A percentile compares a stretch with the other conserved stretches of the same genome.
These are phyloP conservation scores for Hevea brasiliensis DNA, from an alignment of 345 rosid species.

Conservation along the genomic window DNA sequence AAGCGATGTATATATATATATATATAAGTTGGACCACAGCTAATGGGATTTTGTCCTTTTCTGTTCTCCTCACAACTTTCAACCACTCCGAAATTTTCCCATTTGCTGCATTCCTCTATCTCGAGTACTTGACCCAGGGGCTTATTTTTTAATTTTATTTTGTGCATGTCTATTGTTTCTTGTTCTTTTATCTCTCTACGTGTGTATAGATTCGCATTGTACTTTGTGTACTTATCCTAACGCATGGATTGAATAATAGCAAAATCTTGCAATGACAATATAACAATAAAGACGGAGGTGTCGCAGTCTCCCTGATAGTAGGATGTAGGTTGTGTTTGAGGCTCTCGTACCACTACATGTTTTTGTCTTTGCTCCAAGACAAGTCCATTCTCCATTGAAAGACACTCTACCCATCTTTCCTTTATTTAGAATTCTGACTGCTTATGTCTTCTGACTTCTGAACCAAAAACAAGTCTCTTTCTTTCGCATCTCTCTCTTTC, in stretches of 20 bases:
- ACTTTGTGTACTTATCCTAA: slow-evolving; percentile 10
- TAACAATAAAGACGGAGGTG: slow-evolving; percentile 9
- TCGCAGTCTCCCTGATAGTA: slow-evolving; percentile 22
- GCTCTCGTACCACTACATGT: slow-evolving; percentile 6
- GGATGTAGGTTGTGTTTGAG: slow-evolving; percentile 6
- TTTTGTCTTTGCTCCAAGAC: slow-evolving; percentile 22
- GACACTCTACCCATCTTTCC: neutral
- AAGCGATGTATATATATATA: too few species aligned
- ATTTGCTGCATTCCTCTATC: too few species aligned
- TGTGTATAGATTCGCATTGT: slow-evolving; percentile 5
- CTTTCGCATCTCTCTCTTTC: too few species aligned
- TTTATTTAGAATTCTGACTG: slow-evolving; percentile 18
- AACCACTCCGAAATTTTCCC: too few species aligned
- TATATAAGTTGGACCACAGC: slow-evolving; percentile 8
- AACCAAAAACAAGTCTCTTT: neutral
- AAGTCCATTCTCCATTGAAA: slow-evolving; percentile 12
- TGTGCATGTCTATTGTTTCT: neutral
- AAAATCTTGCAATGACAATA: neutral
- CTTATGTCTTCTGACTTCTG: slow-evolving; percentile 17
- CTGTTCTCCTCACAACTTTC: neutral
- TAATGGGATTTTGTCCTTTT: neutral
- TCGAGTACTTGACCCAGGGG: too few species aligned
- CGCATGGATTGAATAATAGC: neutral
- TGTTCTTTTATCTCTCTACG: neutral
- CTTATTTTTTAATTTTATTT: neutral